Base-by-base conservation (phyloP, 2,329 filamentous ascomycete species). In the Rutstroemia sp. region DNA sequence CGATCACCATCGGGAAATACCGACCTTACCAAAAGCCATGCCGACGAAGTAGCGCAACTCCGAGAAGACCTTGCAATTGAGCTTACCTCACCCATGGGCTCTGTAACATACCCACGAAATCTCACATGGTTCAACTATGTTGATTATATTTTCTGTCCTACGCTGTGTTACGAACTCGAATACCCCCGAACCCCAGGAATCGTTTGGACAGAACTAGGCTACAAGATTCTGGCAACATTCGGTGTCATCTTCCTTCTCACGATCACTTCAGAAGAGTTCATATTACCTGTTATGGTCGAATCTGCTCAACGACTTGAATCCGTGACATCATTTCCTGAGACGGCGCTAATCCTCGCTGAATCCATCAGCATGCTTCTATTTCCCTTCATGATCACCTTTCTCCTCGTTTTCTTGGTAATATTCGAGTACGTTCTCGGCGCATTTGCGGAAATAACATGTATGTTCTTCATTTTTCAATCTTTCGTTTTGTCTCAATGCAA, bases 391-490 rank as follows among this genome's bases (percentile, higher is more conserved):
- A 80, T 97, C 59, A 95, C 87, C 4, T 95, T 97, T 71, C 77
- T 97, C 4, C 83, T 97, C 49, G 92, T 97, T 55, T 99, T 99
- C 76, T 84, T 99, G 58, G 91, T 96, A 71, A 97, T 97, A 66
- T 99, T 97, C 71, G 94, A 99, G 72, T 99, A 97, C 72, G 81
- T 96, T 10, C 82, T 97, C 37, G 94, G 92, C 57, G 92, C 92
- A 49, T 96, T 95, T 67, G 94, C 92, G 14, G 94, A 99, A 71
- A 88, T 97, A 63, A 96, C 92, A 18, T 81, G 86, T 67, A 62
- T 52, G 61, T 60, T 19, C 18, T 8, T 23, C 30, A 18, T 23
- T 23, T 18, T 18, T 16, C 21, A 12, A 34, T 19, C 16, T 39
- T 19, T 21, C 42, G 38, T 34, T n/a, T 42, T 45, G 8, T 14